Percentiles rank a stretch among this genome's conserved stretches.
Evolutionary conservation across 768 basidiomycete species (phyloP).

Genomic region (Tephrocybe sp.): DNA sequence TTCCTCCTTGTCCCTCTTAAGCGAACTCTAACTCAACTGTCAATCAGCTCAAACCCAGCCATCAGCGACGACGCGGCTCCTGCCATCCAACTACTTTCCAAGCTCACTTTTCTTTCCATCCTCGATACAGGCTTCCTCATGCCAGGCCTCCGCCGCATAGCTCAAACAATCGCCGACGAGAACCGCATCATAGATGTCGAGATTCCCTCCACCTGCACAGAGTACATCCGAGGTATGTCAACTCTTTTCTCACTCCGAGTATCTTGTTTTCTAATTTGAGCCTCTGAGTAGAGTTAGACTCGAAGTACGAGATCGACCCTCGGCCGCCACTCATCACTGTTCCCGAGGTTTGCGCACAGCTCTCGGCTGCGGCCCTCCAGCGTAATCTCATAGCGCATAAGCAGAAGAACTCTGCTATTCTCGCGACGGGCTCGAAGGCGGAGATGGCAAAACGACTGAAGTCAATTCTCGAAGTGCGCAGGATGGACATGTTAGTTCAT

Average conservation of each 20-base stretch:
- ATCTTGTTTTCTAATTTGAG: not conserved
- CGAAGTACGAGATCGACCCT: conserved; percentile 45
- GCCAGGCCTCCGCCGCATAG: conserved; percentile 54
- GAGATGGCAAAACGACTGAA: conserved; percentile 50
- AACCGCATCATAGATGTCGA: conserved; percentile 46
- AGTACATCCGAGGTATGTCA: conserved; percentile 49
- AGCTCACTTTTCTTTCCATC: conserved; percentile 48
- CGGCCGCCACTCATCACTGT: conserved; percentile 47
- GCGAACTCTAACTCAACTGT: conserved; percentile 48
- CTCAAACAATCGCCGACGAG: conserved; percentile 30
- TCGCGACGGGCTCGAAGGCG: conserved; percentile 39
- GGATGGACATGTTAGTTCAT: conserved; percentile 49
- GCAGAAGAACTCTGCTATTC: conserved; percentile 39
- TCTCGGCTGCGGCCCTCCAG: conserved; percentile 47
- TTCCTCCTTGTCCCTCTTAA: conserved; percentile 57
- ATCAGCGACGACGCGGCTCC: conserved; percentile 58
- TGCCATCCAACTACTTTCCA: conserved; percentile 46
- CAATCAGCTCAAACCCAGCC: conserved; percentile 46
- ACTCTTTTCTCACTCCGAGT: not conserved
- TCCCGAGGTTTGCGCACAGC: conserved; percentile 33
- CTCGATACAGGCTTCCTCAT: conserved; percentile 54
- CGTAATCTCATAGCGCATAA: conserved; percentile 60
- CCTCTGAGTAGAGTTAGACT: conserved; percentile 37
- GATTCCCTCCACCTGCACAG: conserved; percentile 49
- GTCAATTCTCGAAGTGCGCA: conserved; percentile 42